These are phyloP conservation scores for Pseudonitzschia multiseries DNA, from an alignment of 108 stramenopile species.

Conservation along the genomic window DNA sequence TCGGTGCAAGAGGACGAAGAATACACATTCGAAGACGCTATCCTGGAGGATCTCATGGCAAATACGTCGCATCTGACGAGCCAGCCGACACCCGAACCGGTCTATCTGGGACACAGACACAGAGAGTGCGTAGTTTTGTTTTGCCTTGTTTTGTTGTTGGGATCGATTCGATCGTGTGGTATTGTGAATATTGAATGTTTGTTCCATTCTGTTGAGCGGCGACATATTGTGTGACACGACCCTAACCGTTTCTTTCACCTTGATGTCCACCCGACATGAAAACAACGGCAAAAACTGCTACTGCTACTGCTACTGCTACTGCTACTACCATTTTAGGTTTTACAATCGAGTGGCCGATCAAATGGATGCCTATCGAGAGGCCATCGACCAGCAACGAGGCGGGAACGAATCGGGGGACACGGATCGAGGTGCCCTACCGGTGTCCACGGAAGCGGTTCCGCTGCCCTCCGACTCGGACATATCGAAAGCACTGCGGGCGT, in stretches of 20 bases:
- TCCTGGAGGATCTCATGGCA: conserved; percentile 80
- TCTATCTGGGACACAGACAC: conserved; percentile 57
- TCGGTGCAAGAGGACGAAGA: conserved; percentile 40
- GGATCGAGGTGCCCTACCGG: conserved; percentile 1
- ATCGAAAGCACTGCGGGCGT: conserved; percentile 64
- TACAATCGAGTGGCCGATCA: conserved; percentile 46
- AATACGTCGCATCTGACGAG: conserved; percentile 69
- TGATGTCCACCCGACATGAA: neutral
- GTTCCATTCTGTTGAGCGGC: too few species aligned
- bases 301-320: too few species aligned
- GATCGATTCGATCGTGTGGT: neutral
- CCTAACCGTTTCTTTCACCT: neutral
- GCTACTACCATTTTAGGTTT: conserved; percentile 41
- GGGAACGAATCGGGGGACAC: too few species aligned
- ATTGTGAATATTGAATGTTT: too few species aligned
- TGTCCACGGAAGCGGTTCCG: neutral
- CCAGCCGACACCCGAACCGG: conserved; percentile 66
- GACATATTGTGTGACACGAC: too few species aligned
- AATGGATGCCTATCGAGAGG: conserved; percentile 40
- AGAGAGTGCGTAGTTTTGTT: conserved; percentile 1
- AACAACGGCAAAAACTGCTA: too few species aligned
- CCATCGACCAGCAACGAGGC: conserved; percentile 20
- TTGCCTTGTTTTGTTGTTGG: neutral
- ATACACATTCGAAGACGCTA: conserved; percentile 72
- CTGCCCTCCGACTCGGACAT: conserved; percentile 66